phyloP scores from a whole-genome alignment of 1,139 yeast species.

The Geotrichum europaeum region DNA sequence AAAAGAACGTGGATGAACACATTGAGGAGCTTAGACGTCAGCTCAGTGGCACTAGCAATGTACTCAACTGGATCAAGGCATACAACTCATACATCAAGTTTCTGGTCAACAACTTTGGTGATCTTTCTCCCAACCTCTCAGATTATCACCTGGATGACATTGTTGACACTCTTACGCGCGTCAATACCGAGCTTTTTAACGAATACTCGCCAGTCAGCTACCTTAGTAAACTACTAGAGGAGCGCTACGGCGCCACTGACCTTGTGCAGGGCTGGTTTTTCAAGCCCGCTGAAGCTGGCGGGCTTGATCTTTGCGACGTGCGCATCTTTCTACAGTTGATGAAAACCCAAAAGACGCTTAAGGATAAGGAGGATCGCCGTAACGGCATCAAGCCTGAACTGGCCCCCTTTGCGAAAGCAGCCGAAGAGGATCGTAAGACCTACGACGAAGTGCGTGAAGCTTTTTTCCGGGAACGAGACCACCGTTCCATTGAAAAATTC shows the following conservation, averaged over 20 bases:
- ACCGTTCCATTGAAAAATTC: neutral
- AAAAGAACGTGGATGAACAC: conserved; percentile 16
- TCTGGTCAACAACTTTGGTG: conserved; percentile 19
- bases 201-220: conserved; percentile 5
- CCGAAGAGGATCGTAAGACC: conserved; percentile 7
- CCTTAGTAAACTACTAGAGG: conserved; percentile 4
- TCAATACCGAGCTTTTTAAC: conserved; percentile 18
- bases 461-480: conserved; percentile 2
- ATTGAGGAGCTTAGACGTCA: conserved; percentile 19
- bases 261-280: conserved; percentile 20
- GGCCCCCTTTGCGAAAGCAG: conserved; percentile 8
- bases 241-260: conserved; percentile 9
- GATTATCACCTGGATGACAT: conserved; percentile 19
- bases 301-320: conserved; percentile 19
- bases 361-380: neutral
- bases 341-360: neutral
- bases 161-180: conserved; percentile 14
- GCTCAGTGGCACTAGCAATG: conserved; percentile 13
- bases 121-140: conserved; percentile 17
- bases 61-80: conserved; percentile 19
- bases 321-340: conserved; percentile 9
- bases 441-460: conserved; percentile 8
- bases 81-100: conserved; percentile 20
- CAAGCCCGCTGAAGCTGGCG: conserved; percentile 20
- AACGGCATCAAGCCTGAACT: conserved; percentile 1